Evolutionary conservation across 2,329 filamentous ascomycete species (phyloP).

Genomic region (Decorospora gaudefroyi): DNA sequence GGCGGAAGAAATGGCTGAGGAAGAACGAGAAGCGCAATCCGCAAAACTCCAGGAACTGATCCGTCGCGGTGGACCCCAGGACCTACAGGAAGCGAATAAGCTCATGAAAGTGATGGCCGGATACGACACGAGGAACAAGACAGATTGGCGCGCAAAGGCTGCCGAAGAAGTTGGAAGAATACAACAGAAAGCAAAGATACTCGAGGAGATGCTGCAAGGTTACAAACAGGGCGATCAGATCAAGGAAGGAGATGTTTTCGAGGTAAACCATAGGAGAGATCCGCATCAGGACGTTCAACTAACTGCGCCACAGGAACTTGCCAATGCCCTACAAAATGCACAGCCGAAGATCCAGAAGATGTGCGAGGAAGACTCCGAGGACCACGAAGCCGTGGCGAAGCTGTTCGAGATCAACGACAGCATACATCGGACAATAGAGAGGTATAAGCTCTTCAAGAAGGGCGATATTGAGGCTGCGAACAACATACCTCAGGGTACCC

Average conservation of each 20-base stretch:
- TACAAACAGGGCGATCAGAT: slow-evolving; percentile 83
- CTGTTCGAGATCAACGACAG: slow-evolving; percentile 97
- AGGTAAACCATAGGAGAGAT: slow-evolving; percentile 52
- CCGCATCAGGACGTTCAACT: slow-evolving; percentile 23
- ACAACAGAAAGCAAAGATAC: slow-evolving; percentile 87
- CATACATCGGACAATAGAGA: slow-evolving; percentile 93
- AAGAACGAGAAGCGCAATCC: slow-evolving; percentile 90
- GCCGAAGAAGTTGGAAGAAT: slow-evolving; percentile 94
- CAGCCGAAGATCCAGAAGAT: slow-evolving; percentile 99
- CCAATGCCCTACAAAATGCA: slow-evolving; percentile 83
- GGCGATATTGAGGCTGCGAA: slow-evolving; percentile 84
- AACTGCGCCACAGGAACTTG: slow-evolving; percentile 69
- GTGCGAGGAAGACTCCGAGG: slow-evolving; percentile 98
- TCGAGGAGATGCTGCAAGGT: slow-evolving; percentile 89
- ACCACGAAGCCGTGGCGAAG: slow-evolving; percentile 93
- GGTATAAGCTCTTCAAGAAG: slow-evolving; percentile 95
- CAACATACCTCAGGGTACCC: slow-evolving; percentile 80
- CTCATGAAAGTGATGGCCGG: slow-evolving; percentile 99
- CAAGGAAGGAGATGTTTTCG: slow-evolving; percentile 68
- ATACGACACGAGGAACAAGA: slow-evolving; percentile 93
- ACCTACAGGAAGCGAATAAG: slow-evolving; percentile 94
- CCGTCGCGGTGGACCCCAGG: slow-evolving; percentile 84
- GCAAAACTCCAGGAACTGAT: slow-evolving; percentile 99
- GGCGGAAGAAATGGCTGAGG: slow-evolving; percentile 97
- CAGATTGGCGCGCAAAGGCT: slow-evolving; percentile 95